phyloP scores from a whole-genome alignment of 495 filamentous ascomycete species.

The Hypoxylon fragiforme region DNA sequence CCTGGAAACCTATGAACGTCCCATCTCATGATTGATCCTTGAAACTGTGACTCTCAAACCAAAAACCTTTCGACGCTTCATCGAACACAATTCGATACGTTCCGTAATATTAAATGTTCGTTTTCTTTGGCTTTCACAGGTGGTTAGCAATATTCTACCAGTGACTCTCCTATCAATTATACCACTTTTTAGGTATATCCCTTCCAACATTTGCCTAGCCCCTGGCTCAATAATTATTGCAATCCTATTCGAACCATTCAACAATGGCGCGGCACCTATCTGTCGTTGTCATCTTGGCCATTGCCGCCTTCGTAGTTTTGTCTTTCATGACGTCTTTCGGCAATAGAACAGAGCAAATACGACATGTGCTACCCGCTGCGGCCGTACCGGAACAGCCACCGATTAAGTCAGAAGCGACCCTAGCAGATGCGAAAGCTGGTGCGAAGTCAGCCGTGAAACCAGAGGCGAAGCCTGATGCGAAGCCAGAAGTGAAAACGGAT shows the following conservation, averaged over 20 bases:
- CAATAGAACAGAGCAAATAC: slow-evolving; percentile 23
- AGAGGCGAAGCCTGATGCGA: slow-evolving; percentile 2
- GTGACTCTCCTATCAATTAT: too few species aligned
- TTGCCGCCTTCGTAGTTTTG: slow-evolving; percentile 34
- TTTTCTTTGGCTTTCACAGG: background rate
- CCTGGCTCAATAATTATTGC: too few species aligned
- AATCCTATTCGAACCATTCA: too few species aligned
- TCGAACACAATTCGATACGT: background rate
- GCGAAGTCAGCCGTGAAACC: background rate
- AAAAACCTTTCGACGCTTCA: background rate
- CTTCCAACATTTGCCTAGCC: too few species aligned
- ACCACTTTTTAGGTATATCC: too few species aligned
- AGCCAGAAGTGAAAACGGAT: slow-evolving; percentile 2
- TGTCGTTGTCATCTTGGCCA: slow-evolving; percentile 35
- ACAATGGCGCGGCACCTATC: slow-evolving; percentile 37
- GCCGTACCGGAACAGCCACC: slow-evolving; percentile 13
- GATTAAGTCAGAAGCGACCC: slow-evolving; percentile 1
- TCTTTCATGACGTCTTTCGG: slow-evolving; percentile 36
- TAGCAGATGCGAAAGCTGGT: slow-evolving; percentile 1
- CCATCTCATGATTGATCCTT: background rate
- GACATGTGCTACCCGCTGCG: slow-evolving; percentile 15
- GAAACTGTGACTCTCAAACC: background rate
- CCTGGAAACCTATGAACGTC: too few species aligned
- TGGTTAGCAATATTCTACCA: too few species aligned
- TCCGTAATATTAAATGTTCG: background rate